Evolutionary conservation across 805 yeast species (phyloP).

Genomic region (Lipomyces sp.): DNA sequence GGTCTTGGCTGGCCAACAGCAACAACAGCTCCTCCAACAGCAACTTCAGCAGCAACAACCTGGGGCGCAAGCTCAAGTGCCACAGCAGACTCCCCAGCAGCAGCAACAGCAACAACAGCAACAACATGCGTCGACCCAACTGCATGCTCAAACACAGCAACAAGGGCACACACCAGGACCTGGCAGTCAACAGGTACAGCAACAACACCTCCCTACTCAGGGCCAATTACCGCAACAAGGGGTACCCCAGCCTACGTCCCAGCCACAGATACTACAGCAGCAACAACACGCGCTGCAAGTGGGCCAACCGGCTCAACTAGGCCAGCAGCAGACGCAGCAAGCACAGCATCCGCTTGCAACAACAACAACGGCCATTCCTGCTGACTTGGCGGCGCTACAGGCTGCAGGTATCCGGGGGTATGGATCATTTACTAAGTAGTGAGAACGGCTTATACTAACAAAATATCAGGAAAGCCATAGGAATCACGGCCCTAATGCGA

Average conservation of each 20-base stretch:
- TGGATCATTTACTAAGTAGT: slow-evolving; percentile 40
- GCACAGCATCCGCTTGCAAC: slow-evolving; percentile 12
- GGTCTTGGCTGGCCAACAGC: slow-evolving; percentile 22
- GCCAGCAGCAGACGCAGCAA: slow-evolving; percentile 15
- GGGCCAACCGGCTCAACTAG: slow-evolving; percentile 12
- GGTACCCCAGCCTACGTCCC: slow-evolving; percentile 23
- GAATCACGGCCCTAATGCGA: slow-evolving; percentile 58
- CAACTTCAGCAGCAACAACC: slow-evolving; percentile 19
- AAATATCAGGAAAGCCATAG: slow-evolving; percentile 47
- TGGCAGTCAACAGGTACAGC: slow-evolving; percentile 23
- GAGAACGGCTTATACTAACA: not conserved
- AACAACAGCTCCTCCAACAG: slow-evolving; percentile 13
- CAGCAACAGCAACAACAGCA: too few species aligned
- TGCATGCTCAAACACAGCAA: slow-evolving; percentile 6
- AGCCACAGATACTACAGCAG: slow-evolving; percentile 20
- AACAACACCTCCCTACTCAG: not conserved
- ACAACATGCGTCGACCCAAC: slow-evolving; percentile 19
- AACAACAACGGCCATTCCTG: not conserved
- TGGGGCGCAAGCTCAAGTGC: slow-evolving; percentile 14
- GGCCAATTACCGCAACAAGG: slow-evolving; percentile 22
- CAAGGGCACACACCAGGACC: slow-evolving; percentile 7
- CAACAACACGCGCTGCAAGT: slow-evolving; percentile 25
- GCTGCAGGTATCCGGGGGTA: slow-evolving; percentile 20
- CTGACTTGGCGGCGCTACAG: slow-evolving; percentile 9
- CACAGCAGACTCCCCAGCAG: slow-evolving; percentile 19